Conservation (phyloP, 2,329 filamentous ascomycete species). For the Fusarium udum region DNA sequence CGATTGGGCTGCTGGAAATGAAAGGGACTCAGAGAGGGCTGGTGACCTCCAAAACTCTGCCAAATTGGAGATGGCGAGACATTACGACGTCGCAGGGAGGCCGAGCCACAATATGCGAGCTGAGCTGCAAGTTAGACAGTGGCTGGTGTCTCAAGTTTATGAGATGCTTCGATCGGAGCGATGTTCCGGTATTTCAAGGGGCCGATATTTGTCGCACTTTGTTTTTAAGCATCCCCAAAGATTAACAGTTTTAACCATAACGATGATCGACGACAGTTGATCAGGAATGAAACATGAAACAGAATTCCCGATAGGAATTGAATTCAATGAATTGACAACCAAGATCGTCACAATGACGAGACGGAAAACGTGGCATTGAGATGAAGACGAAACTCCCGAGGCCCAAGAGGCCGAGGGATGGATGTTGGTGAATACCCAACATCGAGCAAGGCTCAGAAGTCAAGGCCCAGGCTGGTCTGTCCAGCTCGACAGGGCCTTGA, state of each 20-base stretch:
- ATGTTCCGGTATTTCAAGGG: neutral
- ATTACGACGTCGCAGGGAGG: conserved; percentile 5
- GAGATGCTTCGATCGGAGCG: conserved; percentile 1
- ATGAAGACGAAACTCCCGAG: neutral
- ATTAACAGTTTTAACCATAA: neutral
- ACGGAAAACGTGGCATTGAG: conserved; percentile 11
- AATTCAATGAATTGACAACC: neutral
- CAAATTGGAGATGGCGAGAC: conserved; percentile 13
- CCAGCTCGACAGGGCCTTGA: conserved; percentile 34
- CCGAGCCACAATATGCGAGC: conserved; percentile 24
- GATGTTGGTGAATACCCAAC: neutral
- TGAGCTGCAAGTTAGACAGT: conserved; percentile 5
- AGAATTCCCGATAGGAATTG: neutral
- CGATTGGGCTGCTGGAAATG: neutral
- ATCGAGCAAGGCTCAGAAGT: neutral
- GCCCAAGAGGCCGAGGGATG: conserved; percentile 5
- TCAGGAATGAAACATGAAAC: conserved; percentile 8
- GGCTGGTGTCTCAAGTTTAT: conserved; percentile 12
- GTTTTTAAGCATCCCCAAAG: neutral
- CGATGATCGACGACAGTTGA: neutral
- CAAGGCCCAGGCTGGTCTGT: conserved; percentile 10
- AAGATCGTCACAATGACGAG: conserved; percentile 22
- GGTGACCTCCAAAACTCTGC: neutral
- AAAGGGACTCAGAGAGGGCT: neutral
- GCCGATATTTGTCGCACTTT: neutral